phyloP scores from a whole-genome alignment of 2,329 filamentous ascomycete species.

The Fusarium globosum region DNA sequence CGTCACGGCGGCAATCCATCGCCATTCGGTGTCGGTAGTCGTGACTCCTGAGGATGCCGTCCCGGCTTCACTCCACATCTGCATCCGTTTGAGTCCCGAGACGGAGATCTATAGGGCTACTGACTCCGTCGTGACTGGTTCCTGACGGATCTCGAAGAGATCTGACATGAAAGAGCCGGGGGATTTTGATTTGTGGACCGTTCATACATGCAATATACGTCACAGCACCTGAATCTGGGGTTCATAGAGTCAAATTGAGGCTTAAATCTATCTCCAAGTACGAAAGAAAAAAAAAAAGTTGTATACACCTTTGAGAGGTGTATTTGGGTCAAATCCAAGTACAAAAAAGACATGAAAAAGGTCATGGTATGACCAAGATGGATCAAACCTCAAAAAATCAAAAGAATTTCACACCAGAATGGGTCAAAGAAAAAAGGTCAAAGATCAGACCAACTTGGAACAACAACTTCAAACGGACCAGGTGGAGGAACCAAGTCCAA shows the following conservation, averaged over 20 bases:
- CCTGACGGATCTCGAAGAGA: constrained; percentile 27
- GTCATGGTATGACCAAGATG: neutral
- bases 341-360: constrained; percentile 1
- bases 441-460: neutral
- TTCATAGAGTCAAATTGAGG: constrained; percentile 19
- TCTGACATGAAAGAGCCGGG: constrained; percentile 21
- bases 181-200: constrained; percentile 39
- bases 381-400: constrained; percentile 8
- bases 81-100: constrained; percentile 22
- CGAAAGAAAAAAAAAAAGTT: neutral
- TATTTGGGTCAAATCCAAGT: neutral
- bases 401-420: neutral
- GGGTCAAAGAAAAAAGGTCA: neutral
- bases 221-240: constrained; percentile 29
- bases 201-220: constrained; percentile 31
- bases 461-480: neutral
- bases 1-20: constrained; percentile 11
- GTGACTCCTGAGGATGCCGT: constrained; percentile 9
- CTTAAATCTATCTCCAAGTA: constrained; percentile 2
- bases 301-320: neutral
- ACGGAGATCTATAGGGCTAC: constrained; percentile 19
- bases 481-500: neutral
- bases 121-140: constrained; percentile 24
- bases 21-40: constrained; percentile 11
- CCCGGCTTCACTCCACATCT: constrained; percentile 29